Percentiles rank a stretch among this genome's conserved stretches.
Evolutionary conservation across 805 yeast genomes (phyloP).

Genomic region (Yamadazyma laniorum): DNA sequence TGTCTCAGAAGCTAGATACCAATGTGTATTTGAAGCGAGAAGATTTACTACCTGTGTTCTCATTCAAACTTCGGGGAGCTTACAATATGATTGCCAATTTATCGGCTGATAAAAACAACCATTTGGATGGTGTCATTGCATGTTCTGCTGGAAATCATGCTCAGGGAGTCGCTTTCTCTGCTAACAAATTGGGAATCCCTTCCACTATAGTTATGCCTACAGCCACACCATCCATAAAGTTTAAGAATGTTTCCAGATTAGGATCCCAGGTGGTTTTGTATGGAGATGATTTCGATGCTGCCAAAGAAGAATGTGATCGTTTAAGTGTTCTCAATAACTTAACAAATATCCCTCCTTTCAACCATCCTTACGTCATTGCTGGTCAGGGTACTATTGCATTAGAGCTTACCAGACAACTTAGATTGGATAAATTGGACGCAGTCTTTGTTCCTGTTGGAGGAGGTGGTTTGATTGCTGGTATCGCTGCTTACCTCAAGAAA

Average conservation of each 20-base stretch:
- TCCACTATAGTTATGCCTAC: slow-evolving; percentile 98
- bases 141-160: slow-evolving; percentile 99
- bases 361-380: slow-evolving; percentile 96
- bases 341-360: slow-evolving; percentile 96
- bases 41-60: slow-evolving; percentile 90
- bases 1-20: slow-evolving; percentile 73
- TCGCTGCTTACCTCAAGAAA: slow-evolving; percentile 85
- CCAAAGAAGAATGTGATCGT: slow-evolving; percentile 84
- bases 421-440: slow-evolving; percentile 73
- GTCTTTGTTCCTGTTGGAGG: slow-evolving; percentile 95
- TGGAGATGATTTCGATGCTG: slow-evolving; percentile 95
- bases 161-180: slow-evolving; percentile 96
- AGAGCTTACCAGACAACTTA: slow-evolving; percentile 86
- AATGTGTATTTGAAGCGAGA: slow-evolving; percentile 84
- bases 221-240: slow-evolving; percentile 94
- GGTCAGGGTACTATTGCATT: slow-evolving; percentile 98
- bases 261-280: slow-evolving; percentile 92
- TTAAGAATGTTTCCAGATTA: slow-evolving; percentile 82
- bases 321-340: slow-evolving; percentile 66
- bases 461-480: slow-evolving; percentile 92
- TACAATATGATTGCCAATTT: slow-evolving; percentile 94
- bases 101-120: slow-evolving; percentile 51
- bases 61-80: slow-evolving; percentile 96
- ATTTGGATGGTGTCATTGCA: slow-evolving; percentile 87
- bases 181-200: slow-evolving; percentile 79